Conservation (phyloP, 1,139 yeast genomes). For the Hyphopichia fennica region DNA sequence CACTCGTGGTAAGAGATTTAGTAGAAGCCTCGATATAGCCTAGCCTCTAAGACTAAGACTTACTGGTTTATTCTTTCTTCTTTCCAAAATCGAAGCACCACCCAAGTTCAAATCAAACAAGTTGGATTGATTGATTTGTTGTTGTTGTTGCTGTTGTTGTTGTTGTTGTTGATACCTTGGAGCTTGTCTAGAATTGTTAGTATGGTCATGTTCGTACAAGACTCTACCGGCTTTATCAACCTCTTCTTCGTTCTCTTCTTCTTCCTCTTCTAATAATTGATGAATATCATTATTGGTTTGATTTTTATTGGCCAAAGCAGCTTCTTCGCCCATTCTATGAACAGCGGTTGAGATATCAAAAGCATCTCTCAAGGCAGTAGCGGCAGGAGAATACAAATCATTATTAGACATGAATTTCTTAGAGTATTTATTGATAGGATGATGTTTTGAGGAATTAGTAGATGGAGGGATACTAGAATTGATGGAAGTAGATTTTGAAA, state of each 20-base stretch:
- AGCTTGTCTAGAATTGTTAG: conserved; percentile 21
- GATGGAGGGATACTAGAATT: neutral
- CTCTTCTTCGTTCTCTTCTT: conserved; percentile 32
- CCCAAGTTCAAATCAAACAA: conserved; percentile 71
- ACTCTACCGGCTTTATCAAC: conserved; percentile 15
- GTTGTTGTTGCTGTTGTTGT: conserved; percentile 17
- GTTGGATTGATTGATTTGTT: conserved; percentile 18
- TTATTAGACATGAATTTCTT: conserved; percentile 22
- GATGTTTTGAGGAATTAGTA: conserved; percentile 8
- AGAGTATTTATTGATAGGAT: conserved; percentile 28
- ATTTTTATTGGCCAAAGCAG: conserved; percentile 44
- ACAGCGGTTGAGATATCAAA: conserved; percentile 94
- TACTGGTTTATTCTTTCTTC: conserved; percentile 52
- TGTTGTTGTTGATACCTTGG: conserved; percentile 17
- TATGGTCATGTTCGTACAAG: conserved; percentile 11
- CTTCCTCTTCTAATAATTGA: conserved; percentile 40
- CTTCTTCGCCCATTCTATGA: conserved; percentile 89
- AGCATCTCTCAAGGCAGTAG: conserved; percentile 89
- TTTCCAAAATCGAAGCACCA: conserved; percentile 78
- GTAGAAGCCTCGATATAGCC: neutral
- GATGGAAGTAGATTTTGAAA: conserved; percentile 1
- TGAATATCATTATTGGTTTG: conserved; percentile 17
- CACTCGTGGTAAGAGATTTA: neutral
- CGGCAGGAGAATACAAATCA: conserved; percentile 75
- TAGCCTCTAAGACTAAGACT: conserved; percentile 11